phyloP scores from a whole-genome alignment of 1,284 basidiomycete genomes.

The Cutaneotrichosporon sp. region DNA sequence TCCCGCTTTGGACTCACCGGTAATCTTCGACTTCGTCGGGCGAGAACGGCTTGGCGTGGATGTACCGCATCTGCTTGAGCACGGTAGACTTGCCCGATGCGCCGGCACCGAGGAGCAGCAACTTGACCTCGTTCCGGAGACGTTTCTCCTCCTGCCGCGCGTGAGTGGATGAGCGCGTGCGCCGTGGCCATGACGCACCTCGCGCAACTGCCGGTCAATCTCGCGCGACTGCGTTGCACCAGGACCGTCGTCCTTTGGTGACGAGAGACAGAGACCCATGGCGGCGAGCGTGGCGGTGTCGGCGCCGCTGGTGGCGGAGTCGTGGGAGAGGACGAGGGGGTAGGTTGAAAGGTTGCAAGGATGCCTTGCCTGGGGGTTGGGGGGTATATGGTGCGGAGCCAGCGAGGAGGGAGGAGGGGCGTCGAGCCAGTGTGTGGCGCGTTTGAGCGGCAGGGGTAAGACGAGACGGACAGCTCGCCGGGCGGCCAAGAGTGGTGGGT shows the following conservation, averaged over 20 bases:
- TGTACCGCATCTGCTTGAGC: constrained; percentile 44
- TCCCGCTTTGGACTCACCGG: constrained; percentile 19
- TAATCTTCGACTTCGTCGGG: constrained; percentile 42
- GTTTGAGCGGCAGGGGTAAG: too few species aligned
- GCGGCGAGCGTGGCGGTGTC: neutral
- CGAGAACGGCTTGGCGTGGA: constrained; percentile 39
- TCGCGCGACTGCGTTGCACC: constrained; percentile 41
- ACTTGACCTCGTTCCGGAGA: constrained; percentile 71
- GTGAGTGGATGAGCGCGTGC: too few species aligned
- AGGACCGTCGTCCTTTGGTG: constrained; percentile 20
- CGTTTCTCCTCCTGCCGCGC: constrained; percentile 64
- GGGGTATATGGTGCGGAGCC: too few species aligned
- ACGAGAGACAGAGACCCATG: constrained; percentile 73
- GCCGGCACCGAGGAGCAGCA: constrained; percentile 82
- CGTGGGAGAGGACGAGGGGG: neutral
- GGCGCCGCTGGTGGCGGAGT: neutral
- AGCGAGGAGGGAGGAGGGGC: too few species aligned
- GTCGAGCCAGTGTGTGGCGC: too few species aligned
- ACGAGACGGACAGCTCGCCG: too few species aligned
- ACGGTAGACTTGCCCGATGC: constrained; percentile 87
- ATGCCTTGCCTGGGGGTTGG: too few species aligned
- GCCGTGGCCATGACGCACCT: constrained; percentile 50
- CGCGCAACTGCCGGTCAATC: constrained; percentile 61
- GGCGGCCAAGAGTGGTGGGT: too few species aligned
- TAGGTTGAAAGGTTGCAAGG: too few species aligned